phyloP scores from a whole-genome alignment of 192 early-diverging fungal genomes.

The Linnemannia exigua region DNA sequence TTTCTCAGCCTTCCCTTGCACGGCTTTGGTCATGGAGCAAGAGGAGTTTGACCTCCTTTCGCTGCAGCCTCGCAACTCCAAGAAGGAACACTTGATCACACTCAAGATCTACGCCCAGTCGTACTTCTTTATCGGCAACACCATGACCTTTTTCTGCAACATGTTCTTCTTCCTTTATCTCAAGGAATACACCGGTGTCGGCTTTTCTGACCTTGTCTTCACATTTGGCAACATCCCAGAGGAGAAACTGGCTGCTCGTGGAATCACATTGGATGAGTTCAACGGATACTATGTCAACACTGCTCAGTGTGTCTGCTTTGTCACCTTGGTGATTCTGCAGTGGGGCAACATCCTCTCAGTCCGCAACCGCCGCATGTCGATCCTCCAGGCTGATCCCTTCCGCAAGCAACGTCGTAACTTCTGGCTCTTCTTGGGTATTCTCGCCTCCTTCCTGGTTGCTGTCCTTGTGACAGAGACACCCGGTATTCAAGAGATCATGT shows the following conservation, averaged over 20 bases:
- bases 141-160: constrained; percentile 75
- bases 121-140: constrained; percentile 84
- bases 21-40: constrained; percentile 82
- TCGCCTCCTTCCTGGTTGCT: constrained; percentile 61
- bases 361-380: constrained; percentile 69
- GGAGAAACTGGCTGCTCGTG: constrained; percentile 49
- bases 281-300: constrained; percentile 56
- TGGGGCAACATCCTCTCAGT: constrained; percentile 70
- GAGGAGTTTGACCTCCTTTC: constrained; percentile 83
- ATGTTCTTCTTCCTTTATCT: constrained; percentile 83
- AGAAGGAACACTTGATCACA: constrained; percentile 77
- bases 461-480: constrained; percentile 68
- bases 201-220: constrained; percentile 52
- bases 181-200: constrained; percentile 69
- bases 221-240: constrained; percentile 39
- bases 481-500: constrained; percentile 69
- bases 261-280: constrained; percentile 65
- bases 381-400: constrained; percentile 74
- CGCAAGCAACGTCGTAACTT: constrained; percentile 69
- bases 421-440: constrained; percentile 63
- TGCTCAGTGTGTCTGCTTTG: constrained; percentile 75
- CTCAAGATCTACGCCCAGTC: constrained; percentile 76
- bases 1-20: constrained; percentile 63
- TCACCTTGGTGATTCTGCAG: constrained; percentile 72
- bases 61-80: constrained; percentile 77